A percentile compares a stretch with the other conserved stretches of the same genome.
Conservation (phyloP, 2,329 filamentous ascomycete species). For the Drechslerella stenobrocha region DNA sequence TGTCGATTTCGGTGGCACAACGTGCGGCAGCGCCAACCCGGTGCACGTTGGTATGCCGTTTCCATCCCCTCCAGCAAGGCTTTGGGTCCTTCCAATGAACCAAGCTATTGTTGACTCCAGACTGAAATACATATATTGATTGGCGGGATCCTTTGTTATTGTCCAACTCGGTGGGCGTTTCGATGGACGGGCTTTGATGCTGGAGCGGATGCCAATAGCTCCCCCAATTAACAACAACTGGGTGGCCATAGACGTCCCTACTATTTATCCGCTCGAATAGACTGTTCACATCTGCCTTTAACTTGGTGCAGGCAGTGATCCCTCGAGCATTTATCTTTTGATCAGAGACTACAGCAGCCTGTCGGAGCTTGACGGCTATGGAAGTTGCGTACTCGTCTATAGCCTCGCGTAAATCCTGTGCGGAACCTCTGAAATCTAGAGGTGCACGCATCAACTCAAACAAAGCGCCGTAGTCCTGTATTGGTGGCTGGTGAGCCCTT, state of each 20-base stretch:
- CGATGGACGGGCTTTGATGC: slow-evolving; percentile 2
- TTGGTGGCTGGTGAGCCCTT: not conserved
- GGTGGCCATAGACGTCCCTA: not conserved
- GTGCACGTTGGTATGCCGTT: too few species aligned
- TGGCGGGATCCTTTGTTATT: not conserved
- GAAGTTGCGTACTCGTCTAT: slow-evolving; percentile 11
- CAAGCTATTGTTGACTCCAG: not conserved
- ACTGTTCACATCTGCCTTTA: not conserved
- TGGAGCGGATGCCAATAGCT: slow-evolving; percentile 9
- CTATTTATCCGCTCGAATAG: slow-evolving; percentile 6
- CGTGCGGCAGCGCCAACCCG: too few species aligned
- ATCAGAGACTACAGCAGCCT: not conserved
- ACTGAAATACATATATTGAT: slow-evolving; percentile 19
- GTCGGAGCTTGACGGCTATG: not conserved
- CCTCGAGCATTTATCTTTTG: not conserved
- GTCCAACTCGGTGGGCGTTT: slow-evolving; percentile 16
- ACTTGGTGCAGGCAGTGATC: not conserved
- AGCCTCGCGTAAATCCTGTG: slow-evolving; percentile 2
- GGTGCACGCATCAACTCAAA: not conserved
- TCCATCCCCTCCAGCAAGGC: not conserved
- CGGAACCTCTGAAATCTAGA: not conserved
- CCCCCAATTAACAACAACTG: not conserved
- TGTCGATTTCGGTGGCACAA: too few species aligned
- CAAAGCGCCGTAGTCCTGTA: not conserved
- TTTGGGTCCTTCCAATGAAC: slow-evolving; percentile 13